Percentiles rank a stretch among this genome's conserved stretches.
phyloP scores from a whole-genome alignment of 2,329 filamentous ascomycete genomes.

The Paecilomyces variotii region DNA sequence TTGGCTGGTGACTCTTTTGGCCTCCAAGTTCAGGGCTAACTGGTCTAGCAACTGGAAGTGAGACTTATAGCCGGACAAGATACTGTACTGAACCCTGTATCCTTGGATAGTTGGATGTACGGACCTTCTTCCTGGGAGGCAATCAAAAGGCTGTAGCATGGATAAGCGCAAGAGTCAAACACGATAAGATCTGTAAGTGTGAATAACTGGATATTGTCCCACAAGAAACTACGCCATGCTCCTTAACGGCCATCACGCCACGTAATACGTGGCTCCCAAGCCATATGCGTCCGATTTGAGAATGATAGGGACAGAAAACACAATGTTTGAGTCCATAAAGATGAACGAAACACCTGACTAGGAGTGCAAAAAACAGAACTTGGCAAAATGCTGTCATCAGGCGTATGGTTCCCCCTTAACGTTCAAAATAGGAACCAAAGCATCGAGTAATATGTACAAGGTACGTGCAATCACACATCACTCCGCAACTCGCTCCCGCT shows the following conservation, averaged over 20 bases:
- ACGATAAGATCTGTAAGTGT: too few species aligned
- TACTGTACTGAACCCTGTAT: not conserved
- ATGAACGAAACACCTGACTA: too few species aligned
- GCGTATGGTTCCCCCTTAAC: not conserved
- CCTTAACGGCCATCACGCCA: too few species aligned
- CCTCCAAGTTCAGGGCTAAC: not conserved
- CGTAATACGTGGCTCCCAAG: too few species aligned
- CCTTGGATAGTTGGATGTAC: not conserved
- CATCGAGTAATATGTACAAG: not conserved
- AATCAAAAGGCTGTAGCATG: too few species aligned
- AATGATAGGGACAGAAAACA: too few species aligned
- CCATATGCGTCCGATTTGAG: too few species aligned
- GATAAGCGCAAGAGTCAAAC: too few species aligned
- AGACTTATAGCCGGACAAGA: not conserved
- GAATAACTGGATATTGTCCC: too few species aligned
- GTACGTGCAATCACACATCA: not conserved
- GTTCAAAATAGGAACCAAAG: not conserved
- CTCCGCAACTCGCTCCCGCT: not conserved
- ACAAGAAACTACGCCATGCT: too few species aligned
- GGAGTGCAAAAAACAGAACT: not conserved
- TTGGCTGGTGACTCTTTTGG: not conserved
- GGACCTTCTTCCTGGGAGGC: not conserved
- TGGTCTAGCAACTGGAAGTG: not conserved
- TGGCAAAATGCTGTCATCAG: not conserved
- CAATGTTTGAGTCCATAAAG: too few species aligned